Conservation (phyloP, 768 basidiomycete species). For the Multifurca ochricompacta region DNA sequence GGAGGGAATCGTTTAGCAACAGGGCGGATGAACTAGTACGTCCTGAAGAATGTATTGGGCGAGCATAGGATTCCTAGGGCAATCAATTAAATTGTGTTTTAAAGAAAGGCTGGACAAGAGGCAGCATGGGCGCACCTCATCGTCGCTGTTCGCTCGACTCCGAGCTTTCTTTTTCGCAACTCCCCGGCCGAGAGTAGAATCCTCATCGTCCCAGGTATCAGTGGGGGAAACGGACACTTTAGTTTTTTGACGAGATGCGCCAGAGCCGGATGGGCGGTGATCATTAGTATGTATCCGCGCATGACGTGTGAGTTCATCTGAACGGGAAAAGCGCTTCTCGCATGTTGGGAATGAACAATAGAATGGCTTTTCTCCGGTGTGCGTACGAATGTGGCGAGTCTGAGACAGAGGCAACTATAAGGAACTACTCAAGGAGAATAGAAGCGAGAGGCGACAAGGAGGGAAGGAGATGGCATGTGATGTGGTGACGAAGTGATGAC, state of each 20-base stretch:
- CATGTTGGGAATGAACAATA: conserved; percentile 87
- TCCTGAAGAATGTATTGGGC: conserved; percentile 23
- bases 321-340: conserved; percentile 96
- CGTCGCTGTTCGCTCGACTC: conserved; percentile 73
- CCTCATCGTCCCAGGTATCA: conserved; percentile 19
- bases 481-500: conserved; percentile 1
- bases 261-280: conserved; percentile 25
- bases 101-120: not conserved
- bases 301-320: conserved; percentile 97
- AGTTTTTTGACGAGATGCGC: conserved; percentile 5
- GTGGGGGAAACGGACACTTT: conserved; percentile 3
- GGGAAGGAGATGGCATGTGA: not conserved
- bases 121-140: conserved; percentile 56
- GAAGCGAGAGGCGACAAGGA: not conserved
- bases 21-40: conserved; percentile 18
- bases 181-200: conserved; percentile 3
- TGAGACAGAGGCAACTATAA: conserved; percentile 30
- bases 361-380: conserved; percentile 98
- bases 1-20: conserved; percentile 24
- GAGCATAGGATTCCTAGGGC: conserved; percentile 33
- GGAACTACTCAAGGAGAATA: not conserved
- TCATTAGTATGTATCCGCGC: conserved; percentile 84
- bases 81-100: too few species aligned
- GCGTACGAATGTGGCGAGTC: conserved; percentile 97
- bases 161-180: conserved; percentile 43